Conservation (phyloP, 352 stramenopile species). For the Phytophthora multivora region DNA sequence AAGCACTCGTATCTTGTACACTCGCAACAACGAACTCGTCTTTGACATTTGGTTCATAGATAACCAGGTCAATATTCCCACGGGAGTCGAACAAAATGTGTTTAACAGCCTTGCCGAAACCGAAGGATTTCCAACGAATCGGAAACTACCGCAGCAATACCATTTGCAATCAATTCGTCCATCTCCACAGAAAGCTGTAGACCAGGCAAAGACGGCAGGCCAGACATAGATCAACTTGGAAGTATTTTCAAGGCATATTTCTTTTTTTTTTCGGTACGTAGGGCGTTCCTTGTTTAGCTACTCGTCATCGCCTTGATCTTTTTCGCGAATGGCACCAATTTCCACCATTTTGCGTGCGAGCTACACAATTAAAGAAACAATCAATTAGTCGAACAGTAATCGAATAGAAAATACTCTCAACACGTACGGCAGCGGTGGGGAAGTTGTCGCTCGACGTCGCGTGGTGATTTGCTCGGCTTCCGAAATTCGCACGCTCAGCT, state of each 20-base stretch:
- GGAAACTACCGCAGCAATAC: slow-evolving; percentile 15
- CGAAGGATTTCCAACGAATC: no score
- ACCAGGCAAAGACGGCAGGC: slow-evolving; percentile 17
- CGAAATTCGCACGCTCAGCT: slow-evolving; percentile 42
- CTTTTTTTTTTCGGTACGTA: no score
- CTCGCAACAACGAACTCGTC: no score
- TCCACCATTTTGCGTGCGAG: slow-evolving; percentile 60
- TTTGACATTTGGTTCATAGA: no score
- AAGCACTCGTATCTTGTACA: no score
- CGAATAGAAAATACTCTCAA: background rate
- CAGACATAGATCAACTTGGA: background rate
- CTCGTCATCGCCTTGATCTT: slow-evolving; percentile 44
- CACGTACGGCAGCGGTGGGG: slow-evolving; percentile 58
- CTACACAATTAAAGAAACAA: slow-evolving; percentile 31
- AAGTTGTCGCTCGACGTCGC: slow-evolving; percentile 61
- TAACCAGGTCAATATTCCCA: no score
- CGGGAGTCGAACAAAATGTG: no score
- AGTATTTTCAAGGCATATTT: no score
- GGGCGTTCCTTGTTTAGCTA: background rate
- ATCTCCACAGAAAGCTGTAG: slow-evolving; percentile 26
- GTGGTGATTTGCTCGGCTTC: slow-evolving; percentile 42
- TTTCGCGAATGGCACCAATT: slow-evolving; percentile 61
- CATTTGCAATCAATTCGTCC: slow-evolving; percentile 30
- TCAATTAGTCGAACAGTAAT: no score
- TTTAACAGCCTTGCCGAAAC: no score